A percentile compares a stretch with the other conserved stretches of the same genome.
phyloP scores from a whole-genome alignment of 768 basidiomycete genomes.

The Termitomyces sp. region DNA sequence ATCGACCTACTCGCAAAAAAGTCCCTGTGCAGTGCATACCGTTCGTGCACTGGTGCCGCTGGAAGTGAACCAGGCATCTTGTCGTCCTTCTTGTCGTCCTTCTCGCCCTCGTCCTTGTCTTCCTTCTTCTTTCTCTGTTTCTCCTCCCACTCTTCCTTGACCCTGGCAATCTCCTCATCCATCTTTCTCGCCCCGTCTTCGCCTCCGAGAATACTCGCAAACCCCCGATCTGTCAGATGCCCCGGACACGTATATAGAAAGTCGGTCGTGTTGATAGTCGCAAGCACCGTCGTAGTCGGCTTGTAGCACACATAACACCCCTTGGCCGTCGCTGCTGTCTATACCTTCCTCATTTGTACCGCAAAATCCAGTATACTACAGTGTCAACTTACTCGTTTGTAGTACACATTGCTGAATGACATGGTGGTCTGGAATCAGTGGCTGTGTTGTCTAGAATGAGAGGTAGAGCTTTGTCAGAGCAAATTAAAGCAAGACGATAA shows the following conservation, averaged over 20 bases:
- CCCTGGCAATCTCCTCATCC: slow-evolving; percentile 73
- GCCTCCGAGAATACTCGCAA: slow-evolving; percentile 51
- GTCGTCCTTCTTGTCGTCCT: slow-evolving; percentile 35
- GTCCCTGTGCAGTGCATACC: slow-evolving; percentile 79
- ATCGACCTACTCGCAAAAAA: slow-evolving; percentile 58
- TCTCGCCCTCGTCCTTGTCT: slow-evolving; percentile 24
- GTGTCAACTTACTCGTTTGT: slow-evolving; percentile 69
- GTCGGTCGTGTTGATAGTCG: slow-evolving; percentile 79
- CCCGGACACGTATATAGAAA: slow-evolving; percentile 81
- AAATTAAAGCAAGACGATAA: too few relatives aligned
- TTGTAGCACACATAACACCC: slow-evolving; percentile 79
- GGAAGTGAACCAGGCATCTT: slow-evolving; percentile 26
- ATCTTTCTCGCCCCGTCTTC: slow-evolving; percentile 21
- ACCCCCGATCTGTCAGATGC: slow-evolving; percentile 81
- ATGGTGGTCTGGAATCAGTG: slow-evolving; percentile 31
- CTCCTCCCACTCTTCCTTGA: slow-evolving; percentile 80
- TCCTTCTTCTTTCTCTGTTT: slow-evolving; percentile 56
- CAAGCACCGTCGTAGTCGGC: slow-evolving; percentile 81
- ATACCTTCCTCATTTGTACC: slow-evolving; percentile 17
- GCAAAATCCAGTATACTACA: neutral
- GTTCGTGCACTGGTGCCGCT: slow-evolving; percentile 49
- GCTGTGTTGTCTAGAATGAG: too few relatives aligned
- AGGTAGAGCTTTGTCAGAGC: too few relatives aligned
- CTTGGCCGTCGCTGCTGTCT: slow-evolving; percentile 79
- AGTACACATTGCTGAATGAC: slow-evolving; percentile 85